Conservation (phyloP, 2,329 filamentous ascomycete species). For the Colletotrichum liriopes region DNA sequence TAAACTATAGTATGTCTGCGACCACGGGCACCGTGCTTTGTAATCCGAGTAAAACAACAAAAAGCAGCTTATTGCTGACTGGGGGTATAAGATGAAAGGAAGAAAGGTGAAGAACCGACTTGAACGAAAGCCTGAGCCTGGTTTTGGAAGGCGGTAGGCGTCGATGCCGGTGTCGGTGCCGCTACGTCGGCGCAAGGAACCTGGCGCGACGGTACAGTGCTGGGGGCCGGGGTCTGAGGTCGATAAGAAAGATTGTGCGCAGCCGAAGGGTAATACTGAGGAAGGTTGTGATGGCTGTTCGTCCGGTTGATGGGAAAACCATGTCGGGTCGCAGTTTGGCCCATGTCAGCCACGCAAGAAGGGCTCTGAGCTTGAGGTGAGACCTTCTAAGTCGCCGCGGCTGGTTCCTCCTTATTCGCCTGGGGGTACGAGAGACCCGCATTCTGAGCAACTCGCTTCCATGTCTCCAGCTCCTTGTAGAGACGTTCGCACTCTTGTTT, state of each 20-base stretch:
- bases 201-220: background rate
- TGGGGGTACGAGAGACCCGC: conserved; percentile 67
- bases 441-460: conserved; percentile 79
- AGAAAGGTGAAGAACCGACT: conserved; percentile 5
- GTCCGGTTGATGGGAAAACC: background rate
- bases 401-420: conserved; percentile 46
- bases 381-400: conserved; percentile 40
- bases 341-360: background rate
- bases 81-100: conserved; percentile 40
- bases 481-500: conserved; percentile 85
- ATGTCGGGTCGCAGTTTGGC: too few species aligned
- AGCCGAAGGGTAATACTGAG: background rate
- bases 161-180: too few species aligned
- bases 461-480: conserved; percentile 83
- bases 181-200: background rate
- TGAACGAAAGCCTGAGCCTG: background rate
- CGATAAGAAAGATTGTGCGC: background rate
- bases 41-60: conserved; percentile 28
- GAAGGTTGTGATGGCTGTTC: background rate
- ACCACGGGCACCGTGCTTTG: conserved; percentile 10
- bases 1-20: conserved; percentile 16
- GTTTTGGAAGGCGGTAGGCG: background rate
- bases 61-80: conserved; percentile 39
- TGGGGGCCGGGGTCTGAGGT: background rate
- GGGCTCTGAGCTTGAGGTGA: conserved; percentile 12